Conservation (phyloP, 345 rosid genomes). For the Mangifera indica region DNA sequence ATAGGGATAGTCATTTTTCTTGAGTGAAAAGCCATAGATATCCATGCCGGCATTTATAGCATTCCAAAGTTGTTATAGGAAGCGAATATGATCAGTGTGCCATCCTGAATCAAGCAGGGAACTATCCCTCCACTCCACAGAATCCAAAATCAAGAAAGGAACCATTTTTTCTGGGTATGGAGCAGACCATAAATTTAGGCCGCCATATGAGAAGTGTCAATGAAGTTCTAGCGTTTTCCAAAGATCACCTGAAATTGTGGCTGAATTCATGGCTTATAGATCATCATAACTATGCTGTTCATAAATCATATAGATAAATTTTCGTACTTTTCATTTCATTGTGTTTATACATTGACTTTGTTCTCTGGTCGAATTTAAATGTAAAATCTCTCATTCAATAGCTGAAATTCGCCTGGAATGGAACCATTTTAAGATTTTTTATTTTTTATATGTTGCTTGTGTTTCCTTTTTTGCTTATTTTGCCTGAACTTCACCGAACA, state of each 20-base stretch:
- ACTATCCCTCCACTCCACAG: background rate
- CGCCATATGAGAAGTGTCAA: background rate
- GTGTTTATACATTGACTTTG: too few relatives aligned
- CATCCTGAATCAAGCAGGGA: background rate
- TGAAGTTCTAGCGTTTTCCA: background rate
- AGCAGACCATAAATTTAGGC: background rate
- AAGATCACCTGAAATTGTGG: background rate
- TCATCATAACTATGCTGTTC: background rate
- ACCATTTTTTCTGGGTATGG: background rate
- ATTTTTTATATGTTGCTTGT: too few relatives aligned
- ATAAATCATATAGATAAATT: too few relatives aligned
- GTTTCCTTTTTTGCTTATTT: too few relatives aligned
- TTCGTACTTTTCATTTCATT: too few relatives aligned
- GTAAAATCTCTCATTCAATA: too few relatives aligned
- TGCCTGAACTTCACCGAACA: too few relatives aligned
- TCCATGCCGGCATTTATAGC: background rate
- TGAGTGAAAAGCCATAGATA: background rate
- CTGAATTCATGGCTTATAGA: background rate
- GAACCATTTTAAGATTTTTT: too few relatives aligned
- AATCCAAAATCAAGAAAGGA: background rate
- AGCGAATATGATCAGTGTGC: background rate
- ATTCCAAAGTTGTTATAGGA: background rate
- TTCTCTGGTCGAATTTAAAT: too few relatives aligned
- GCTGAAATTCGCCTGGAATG: too few relatives aligned
- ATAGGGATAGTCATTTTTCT: background rate